Conservation (phyloP, 129 eudicot genomes). For the Glebionis coronaria region DNA sequence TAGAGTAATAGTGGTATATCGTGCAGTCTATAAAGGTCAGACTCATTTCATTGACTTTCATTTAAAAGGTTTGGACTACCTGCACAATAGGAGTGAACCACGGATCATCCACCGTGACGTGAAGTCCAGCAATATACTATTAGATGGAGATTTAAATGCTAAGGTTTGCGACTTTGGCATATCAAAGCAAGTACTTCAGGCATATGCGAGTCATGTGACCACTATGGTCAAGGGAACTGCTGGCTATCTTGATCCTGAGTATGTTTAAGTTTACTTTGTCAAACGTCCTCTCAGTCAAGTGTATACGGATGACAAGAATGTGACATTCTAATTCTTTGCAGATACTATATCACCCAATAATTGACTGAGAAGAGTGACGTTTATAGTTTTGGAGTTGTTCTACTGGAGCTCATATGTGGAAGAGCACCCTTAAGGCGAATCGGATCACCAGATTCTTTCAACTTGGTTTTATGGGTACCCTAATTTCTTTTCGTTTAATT, state of each 20-base stretch:
- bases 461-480: too few relatives aligned
- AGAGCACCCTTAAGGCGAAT: slow-evolving; percentile 76
- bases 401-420: slow-evolving; percentile 94
- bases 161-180: slow-evolving; percentile 84
- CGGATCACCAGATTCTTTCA: slow-evolving; percentile 86
- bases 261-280: slow-evolving; percentile 14
- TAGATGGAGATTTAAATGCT: slow-evolving; percentile 78
- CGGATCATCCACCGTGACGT: slow-evolving; percentile 87
- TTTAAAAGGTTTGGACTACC: slow-evolving; percentile 75
- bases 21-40: slow-evolving; percentile 14
- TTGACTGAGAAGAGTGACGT: slow-evolving; percentile 86
- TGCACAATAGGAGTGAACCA: slow-evolving; percentile 84
- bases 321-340: slow-evolving; percentile 28
- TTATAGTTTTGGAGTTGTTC: slow-evolving; percentile 94
- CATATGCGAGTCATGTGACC: slow-evolving; percentile 79
- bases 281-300: slow-evolving; percentile 7
- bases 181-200: slow-evolving; percentile 61
- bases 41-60: slow-evolving; percentile 15
- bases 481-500: too few relatives aligned
- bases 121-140: slow-evolving; percentile 80
- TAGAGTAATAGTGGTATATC: not conserved
- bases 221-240: slow-evolving; percentile 88
- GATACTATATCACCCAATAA: slow-evolving; percentile 80
- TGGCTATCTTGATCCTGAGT: slow-evolving; percentile 97
- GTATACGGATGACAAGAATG: slow-evolving; percentile 7